Conservation (phyloP, 2,329 filamentous ascomycete species). For the Fusarium oxysporum region DNA sequence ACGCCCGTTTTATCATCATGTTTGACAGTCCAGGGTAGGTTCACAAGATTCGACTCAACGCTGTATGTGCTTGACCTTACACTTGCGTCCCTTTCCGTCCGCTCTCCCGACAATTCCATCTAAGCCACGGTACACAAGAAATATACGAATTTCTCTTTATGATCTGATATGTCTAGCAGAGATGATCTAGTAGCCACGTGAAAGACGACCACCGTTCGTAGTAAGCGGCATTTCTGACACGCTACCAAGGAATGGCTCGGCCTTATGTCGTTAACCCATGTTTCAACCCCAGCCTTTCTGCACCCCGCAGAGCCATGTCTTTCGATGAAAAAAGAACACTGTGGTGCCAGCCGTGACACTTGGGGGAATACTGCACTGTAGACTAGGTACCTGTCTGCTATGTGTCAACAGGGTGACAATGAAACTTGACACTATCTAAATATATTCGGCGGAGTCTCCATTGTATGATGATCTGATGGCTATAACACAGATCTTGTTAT, state of each 20-base stretch:
- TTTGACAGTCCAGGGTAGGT: constrained; percentile 1
- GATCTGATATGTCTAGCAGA: not conserved
- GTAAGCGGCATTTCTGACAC: constrained; percentile 7
- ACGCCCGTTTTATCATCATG: not conserved
- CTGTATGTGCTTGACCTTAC: not conserved
- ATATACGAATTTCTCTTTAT: not conserved
- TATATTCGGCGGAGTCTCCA: not conserved
- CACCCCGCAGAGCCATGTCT: constrained; percentile 30
- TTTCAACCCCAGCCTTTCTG: constrained; percentile 20
- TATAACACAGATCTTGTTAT: not conserved
- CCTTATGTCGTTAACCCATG: constrained; percentile 4
- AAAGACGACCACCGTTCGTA: not conserved
- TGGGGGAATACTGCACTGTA: not conserved
- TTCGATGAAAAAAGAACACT: not conserved
- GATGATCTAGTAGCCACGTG: not conserved
- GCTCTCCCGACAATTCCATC: not conserved
- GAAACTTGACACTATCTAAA: not conserved
- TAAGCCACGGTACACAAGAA: not conserved
- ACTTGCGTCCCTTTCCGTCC: not conserved
- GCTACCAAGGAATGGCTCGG: not conserved
- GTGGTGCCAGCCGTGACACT: not conserved
- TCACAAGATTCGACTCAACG: not conserved
- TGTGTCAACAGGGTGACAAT: not conserved
- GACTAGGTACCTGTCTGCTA: not conserved
- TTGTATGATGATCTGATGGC: not conserved